Conservation (phyloP, 164 flowering plant species). For the Magnolia officinalis region DNA sequence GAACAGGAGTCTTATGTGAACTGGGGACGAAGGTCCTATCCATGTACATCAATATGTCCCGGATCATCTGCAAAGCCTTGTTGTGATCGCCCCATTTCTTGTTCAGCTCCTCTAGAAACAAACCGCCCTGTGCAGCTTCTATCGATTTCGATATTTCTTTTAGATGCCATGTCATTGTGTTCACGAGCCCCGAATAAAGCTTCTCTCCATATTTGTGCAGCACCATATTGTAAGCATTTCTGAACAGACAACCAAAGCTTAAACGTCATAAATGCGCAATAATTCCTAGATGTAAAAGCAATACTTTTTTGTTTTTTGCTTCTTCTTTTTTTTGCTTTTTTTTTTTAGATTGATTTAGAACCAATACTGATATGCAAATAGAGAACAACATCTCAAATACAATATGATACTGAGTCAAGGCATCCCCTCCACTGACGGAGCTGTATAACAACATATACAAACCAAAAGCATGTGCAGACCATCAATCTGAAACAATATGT, state of each 20-base stretch:
- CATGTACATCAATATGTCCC: constrained; percentile 97
- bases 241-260: constrained; percentile 25
- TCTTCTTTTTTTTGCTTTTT: no score
- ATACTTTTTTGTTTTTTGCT: no score
- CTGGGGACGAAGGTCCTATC: constrained; percentile 86
- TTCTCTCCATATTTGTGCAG: constrained; percentile 91
- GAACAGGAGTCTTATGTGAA: constrained; percentile 76
- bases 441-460: no score
- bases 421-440: no score
- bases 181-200: constrained; percentile 79
- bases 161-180: constrained; percentile 74
- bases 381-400: no score
- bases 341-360: neutral
- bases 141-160: constrained; percentile 70
- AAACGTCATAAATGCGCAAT: constrained; percentile 9
- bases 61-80: constrained; percentile 80
- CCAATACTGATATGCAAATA: neutral
- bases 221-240: constrained; percentile 98
- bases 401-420: no score
- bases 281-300: neutral
- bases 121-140: constrained; percentile 74
- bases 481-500: no score
- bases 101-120: constrained; percentile 83
- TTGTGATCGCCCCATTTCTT: constrained; percentile 87
- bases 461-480: no score